Evolutionary conservation across 2,329 filamentous ascomycete genomes (phyloP).

Genomic region (Biscogniauxia marginata): DNA sequence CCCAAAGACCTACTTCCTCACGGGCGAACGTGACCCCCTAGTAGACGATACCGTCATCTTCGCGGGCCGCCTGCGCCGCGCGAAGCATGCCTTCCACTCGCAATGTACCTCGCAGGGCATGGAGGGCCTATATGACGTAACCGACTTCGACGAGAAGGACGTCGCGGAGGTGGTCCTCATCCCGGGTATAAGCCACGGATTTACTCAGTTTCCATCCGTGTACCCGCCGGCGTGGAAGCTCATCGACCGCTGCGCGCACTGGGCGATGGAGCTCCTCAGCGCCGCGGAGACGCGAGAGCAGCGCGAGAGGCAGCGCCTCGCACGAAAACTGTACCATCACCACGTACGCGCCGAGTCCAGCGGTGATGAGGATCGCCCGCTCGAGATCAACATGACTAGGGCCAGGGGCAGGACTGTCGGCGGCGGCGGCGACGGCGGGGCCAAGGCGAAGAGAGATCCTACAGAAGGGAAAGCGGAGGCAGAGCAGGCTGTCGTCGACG

Average conservation of each 20-base stretch:
- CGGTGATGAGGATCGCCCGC: constrained; percentile 74
- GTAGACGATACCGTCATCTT: constrained; percentile 98
- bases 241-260: constrained; percentile 73
- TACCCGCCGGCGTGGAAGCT: constrained; percentile 91
- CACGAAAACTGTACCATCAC: constrained; percentile 38
- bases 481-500: constrained; percentile 1
- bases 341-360: constrained; percentile 58
- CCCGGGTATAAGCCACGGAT: constrained; percentile 88
- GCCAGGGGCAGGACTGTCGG: constrained; percentile 36
- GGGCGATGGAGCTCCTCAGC: constrained; percentile 78
- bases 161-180: constrained; percentile 81
- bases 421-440: constrained; percentile 11
- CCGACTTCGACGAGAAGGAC: constrained; percentile 69
- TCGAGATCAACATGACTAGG: constrained; percentile 74
- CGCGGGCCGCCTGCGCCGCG: constrained; percentile 80
- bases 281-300: constrained; percentile 44
- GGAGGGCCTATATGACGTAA: constrained; percentile 43
- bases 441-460: neutral
- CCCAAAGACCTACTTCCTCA: constrained; percentile 91
- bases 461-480: neutral
- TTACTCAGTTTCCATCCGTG: constrained; percentile 83
- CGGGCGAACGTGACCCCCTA: constrained; percentile 89
- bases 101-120: constrained; percentile 54
- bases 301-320: constrained; percentile 20
- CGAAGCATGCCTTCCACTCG: constrained; percentile 59